phyloP scores from a whole-genome alignment of 305 asterid species.

The Solanum hybrid region DNA sequence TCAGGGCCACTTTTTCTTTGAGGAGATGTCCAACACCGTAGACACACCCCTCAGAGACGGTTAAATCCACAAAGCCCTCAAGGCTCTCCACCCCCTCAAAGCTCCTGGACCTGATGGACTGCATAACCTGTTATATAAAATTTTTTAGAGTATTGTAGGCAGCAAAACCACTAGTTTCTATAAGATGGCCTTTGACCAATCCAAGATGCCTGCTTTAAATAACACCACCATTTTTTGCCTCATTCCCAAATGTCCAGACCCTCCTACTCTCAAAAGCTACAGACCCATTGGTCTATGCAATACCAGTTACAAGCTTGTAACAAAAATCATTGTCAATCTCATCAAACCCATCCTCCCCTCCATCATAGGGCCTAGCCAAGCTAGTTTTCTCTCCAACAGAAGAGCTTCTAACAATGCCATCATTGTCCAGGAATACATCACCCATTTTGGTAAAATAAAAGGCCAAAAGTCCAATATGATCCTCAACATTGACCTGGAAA shows the following conservation, averaged over 20 bases:
- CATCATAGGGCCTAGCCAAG: background rate
- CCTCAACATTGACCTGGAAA: background rate
- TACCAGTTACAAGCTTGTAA: no score
- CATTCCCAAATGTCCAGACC: background rate
- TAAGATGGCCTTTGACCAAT: background rate
- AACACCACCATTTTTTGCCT: no score
- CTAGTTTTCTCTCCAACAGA: background rate
- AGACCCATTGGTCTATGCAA: background rate
- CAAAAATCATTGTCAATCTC: background rate
- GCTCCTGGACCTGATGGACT: background rate
- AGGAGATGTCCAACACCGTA: background rate
- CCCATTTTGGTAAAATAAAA: background rate
- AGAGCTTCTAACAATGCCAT: background rate
- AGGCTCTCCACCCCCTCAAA: background rate
- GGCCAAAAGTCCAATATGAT: background rate
- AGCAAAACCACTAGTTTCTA: no score
- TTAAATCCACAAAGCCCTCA: no score
- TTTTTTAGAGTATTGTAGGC: accelerated
- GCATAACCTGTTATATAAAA: background rate
- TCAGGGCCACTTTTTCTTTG: background rate
- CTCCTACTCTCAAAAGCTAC: no score
- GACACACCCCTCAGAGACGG: background rate
- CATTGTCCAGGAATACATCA: background rate
- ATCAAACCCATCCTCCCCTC: background rate
- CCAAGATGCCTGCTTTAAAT: background rate